Conservation (phyloP, 192 early-diverging fungal species). For the Paraglomus brasilianum region DNA sequence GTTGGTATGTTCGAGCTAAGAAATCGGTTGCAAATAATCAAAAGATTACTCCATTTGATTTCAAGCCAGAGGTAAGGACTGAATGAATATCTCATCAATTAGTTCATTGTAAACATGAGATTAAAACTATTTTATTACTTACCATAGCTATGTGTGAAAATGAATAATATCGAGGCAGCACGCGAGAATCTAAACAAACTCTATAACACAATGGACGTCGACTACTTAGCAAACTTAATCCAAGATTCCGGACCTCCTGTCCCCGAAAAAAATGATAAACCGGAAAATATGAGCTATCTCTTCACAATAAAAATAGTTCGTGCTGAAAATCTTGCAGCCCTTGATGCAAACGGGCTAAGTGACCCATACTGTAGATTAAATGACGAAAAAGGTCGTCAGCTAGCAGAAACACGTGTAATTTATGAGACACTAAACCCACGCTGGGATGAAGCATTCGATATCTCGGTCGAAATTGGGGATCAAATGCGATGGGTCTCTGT, state of each 20-base stretch:
- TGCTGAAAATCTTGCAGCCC: constrained; percentile 60
- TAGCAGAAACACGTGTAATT: constrained; percentile 56
- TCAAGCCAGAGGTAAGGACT: constrained; percentile 46
- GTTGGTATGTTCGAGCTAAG: constrained; percentile 43
- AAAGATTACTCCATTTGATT: constrained; percentile 46
- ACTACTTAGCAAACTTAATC: constrained; percentile 48
- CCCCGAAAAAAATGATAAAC: constrained; percentile 33
- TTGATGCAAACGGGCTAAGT: constrained; percentile 59
- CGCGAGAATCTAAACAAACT: constrained; percentile 49
- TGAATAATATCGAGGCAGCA: constrained; percentile 60
- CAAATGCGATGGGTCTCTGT: constrained; percentile 34
- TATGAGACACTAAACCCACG: constrained; percentile 73
- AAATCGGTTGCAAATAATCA: constrained; percentile 36
- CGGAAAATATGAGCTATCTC: constrained; percentile 44
- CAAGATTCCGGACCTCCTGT: constrained; percentile 32
- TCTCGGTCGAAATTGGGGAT: constrained; percentile 51
- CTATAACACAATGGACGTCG: constrained; percentile 58
- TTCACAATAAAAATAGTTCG: constrained; percentile 69
- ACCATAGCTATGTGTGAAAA: constrained; percentile 51
- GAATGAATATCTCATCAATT: not conserved
- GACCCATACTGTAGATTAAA: constrained; percentile 68
- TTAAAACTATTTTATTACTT: not conserved
- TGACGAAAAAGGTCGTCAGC: constrained; percentile 43
- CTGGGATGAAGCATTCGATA: constrained; percentile 79
- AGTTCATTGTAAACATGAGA: not conserved